Evolutionary conservation across 1,284 basidiomycete species (phyloP).

Genomic region (Sporisorium sorghi): DNA sequence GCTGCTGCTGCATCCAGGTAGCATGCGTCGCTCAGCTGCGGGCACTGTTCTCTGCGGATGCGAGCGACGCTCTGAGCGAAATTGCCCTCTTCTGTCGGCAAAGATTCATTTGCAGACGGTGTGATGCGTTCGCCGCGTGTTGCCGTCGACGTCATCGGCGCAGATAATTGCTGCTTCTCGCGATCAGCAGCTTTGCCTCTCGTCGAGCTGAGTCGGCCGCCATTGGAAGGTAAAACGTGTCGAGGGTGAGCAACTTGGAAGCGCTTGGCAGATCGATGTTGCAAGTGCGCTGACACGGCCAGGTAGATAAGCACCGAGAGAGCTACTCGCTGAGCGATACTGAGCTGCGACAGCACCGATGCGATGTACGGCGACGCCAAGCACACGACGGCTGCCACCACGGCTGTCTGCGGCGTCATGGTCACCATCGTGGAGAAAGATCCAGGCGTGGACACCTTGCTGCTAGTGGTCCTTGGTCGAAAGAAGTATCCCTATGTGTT

Average conservation of each 20-base stretch:
- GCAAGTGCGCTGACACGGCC: slow-evolving; percentile 18
- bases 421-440: not conserved
- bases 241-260: slow-evolving; percentile 9
- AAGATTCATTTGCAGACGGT: not conserved
- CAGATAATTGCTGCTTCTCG: not conserved
- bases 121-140: not conserved
- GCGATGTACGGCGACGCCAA: slow-evolving; percentile 9
- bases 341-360: slow-evolving; percentile 12
- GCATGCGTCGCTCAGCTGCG: slow-evolving; percentile 39
- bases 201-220: no score
- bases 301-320: slow-evolving; percentile 10
- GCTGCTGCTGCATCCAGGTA: slow-evolving; percentile 68
- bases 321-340: slow-evolving; percentile 3
- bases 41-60: slow-evolving; percentile 32
- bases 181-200: no score
- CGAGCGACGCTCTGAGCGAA: slow-evolving; percentile 14
- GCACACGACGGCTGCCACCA: slow-evolving; percentile 8
- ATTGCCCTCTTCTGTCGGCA: not conserved
- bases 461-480: not conserved
- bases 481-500: not conserved
- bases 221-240: not conserved
- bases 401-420: slow-evolving; percentile 5
- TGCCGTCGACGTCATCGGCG: not conserved
- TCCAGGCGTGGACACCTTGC: not conserved
- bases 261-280: slow-evolving; percentile 21